These are phyloP conservation scores for Cardiosporidium cionae DNA, from an alignment of 169 alveolate species.

Conservation along the genomic window DNA sequence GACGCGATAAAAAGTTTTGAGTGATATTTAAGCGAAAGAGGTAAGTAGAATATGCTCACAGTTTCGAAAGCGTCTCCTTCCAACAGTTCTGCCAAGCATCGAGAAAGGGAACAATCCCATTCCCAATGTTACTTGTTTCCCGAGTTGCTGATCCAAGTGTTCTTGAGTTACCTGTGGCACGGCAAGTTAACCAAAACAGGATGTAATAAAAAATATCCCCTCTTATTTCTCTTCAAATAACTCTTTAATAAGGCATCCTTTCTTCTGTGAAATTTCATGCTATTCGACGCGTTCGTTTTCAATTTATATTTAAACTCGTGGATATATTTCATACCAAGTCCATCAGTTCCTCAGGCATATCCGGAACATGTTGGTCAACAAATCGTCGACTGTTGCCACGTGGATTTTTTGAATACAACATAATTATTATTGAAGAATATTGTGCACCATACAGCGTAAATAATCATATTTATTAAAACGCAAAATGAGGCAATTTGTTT, in stretches of 20 bases:
- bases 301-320: neutral
- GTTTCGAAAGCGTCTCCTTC: constrained; percentile 43
- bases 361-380: constrained; percentile 57
- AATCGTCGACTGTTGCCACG: constrained; percentile 30
- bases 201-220: no score
- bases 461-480: no score
- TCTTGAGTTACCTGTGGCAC: constrained; percentile 40
- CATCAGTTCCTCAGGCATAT: constrained; percentile 41
- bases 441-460: no score
- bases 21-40: neutral
- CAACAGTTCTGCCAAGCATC: constrained; percentile 51
- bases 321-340: constrained; percentile 28
- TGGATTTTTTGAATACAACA: no score
- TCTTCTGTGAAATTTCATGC: neutral
- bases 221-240: no score
- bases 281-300: neutral
- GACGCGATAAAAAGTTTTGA: no score
- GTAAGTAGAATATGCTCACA: neutral
- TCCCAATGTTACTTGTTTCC: constrained; percentile 50
- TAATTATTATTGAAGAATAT: no score
- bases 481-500: no score
- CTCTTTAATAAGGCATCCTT: neutral
- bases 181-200: neutral
- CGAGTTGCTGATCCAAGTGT: constrained; percentile 44
- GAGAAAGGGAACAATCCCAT: constrained; percentile 58